A percentile compares a stretch with the other conserved stretches of the same genome.
Conservation (phyloP, 352 stramenopile genomes). For the Porosira glacialis region DNA sequence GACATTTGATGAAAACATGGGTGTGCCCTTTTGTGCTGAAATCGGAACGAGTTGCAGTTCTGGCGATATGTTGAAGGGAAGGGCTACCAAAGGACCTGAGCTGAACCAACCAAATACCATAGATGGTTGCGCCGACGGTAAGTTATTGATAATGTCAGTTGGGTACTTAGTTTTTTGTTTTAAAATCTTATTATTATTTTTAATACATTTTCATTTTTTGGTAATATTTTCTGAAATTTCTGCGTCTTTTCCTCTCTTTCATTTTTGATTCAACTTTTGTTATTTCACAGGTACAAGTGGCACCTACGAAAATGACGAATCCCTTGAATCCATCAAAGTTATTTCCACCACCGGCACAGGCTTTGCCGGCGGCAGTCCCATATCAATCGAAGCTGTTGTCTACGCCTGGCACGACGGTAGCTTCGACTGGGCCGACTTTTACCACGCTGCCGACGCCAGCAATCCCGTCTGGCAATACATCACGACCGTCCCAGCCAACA, state of each 20-base stretch:
- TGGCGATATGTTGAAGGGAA: background rate
- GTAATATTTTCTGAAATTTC: too few relatives aligned
- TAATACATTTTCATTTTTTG: too few relatives aligned
- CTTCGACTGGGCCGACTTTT: constrained; percentile 29
- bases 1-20: background rate
- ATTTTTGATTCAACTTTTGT: too few relatives aligned
- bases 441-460: constrained; percentile 4
- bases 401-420: constrained; percentile 5
- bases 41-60: background rate
- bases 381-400: constrained; percentile 13
- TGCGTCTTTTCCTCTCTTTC: too few relatives aligned
- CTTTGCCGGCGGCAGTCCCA: background rate
- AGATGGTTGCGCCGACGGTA: constrained; percentile 14
- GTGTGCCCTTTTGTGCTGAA: background rate
- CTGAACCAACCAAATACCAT: constrained; percentile 18
- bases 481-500: background rate
- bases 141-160: too few relatives aligned
- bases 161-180: too few relatives aligned
- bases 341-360: background rate
- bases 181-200: too few relatives aligned
- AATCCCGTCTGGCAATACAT: constrained; percentile 17
- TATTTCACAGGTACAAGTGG: constrained; percentile 1
- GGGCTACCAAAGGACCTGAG: background rate
- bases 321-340: constrained; percentile 15
- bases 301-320: constrained; percentile 23